These are phyloP conservation scores for Hyparrhenia diplandra DNA, from an alignment of 176 grass and related monocot genomes.

Conservation along the genomic window DNA sequence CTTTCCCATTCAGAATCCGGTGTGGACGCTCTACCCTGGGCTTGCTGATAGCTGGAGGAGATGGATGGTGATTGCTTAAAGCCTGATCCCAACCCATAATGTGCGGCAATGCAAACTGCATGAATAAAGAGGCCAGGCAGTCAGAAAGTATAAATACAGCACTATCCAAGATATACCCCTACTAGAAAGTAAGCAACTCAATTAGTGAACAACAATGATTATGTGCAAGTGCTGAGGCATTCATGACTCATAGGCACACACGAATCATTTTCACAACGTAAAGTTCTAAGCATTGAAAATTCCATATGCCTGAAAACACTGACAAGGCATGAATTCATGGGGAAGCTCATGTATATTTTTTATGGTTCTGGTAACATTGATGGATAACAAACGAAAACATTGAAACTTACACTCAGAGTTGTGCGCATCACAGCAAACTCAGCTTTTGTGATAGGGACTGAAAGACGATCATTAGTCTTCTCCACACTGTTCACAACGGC, in stretches of 20 bases:
- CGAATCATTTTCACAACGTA: not conserved
- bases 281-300: not conserved
- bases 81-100: constrained; percentile 80
- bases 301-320: not conserved
- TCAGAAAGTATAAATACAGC: constrained; percentile 2
- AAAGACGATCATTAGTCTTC: constrained; percentile 73
- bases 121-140: not conserved
- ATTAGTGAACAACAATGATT: not conserved
- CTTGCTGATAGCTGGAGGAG: constrained; percentile 33
- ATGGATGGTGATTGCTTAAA: constrained; percentile 20
- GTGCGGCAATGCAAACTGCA: constrained; percentile 72
- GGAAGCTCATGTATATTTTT: not conserved
- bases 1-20: constrained; percentile 62
- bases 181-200: not conserved
- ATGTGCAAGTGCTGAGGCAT: not conserved
- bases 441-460: constrained; percentile 71
- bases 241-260: not conserved
- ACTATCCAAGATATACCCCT: not conserved
- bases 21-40: constrained; percentile 40
- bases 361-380: not conserved
- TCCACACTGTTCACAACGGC: constrained; percentile 59
- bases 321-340: not conserved
- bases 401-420: constrained; percentile 73
- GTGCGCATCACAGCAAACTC: constrained; percentile 88
- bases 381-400: constrained; percentile 15